Evolutionary conservation across 2,329 filamentous ascomycete genomes (phyloP).

Genomic region (Fusarium subglutinans): DNA sequence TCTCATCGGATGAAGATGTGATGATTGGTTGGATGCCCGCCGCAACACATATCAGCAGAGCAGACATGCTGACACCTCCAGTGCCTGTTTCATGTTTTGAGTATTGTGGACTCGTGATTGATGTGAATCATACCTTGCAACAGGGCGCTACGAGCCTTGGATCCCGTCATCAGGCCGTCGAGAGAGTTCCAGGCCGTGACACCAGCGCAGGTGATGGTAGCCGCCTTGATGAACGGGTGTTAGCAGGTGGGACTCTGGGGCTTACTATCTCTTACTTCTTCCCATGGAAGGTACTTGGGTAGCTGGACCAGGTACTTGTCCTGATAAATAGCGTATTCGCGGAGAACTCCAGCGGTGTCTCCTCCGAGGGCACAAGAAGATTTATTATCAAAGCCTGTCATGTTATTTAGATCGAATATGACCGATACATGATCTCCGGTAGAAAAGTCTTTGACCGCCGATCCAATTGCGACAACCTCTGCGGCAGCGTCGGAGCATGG

Average conservation of each 20-base stretch:
- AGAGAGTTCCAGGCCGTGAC: neutral
- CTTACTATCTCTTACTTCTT: rapidly evolving
- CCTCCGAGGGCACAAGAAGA: neutral
- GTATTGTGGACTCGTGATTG: rapidly evolving
- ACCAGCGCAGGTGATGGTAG: neutral
- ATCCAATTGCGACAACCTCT: neutral
- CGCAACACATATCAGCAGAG: neutral
- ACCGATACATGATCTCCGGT: neutral
- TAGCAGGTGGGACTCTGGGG: rapidly evolving
- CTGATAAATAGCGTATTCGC: neutral
- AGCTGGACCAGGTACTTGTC: neutral
- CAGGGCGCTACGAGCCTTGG: neutral
- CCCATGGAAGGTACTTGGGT: neutral
- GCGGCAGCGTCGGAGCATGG: neutral
- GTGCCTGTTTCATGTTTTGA: neutral
- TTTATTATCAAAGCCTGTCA: rapidly evolving
- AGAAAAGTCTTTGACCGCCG: neutral
- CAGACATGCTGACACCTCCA: neutral
- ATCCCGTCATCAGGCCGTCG: neutral
- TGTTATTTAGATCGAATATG: neutral
- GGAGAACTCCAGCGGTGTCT: neutral
- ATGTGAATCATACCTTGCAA: rapidly evolving
- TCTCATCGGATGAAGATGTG: neutral
- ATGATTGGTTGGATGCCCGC: neutral
- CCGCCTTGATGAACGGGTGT: neutral